Evolutionary conservation across 345 rosid genomes (phyloP), one percentile per base, ranked within the genome.

Genomic region (Sonneratia caseolaris): DNA sequence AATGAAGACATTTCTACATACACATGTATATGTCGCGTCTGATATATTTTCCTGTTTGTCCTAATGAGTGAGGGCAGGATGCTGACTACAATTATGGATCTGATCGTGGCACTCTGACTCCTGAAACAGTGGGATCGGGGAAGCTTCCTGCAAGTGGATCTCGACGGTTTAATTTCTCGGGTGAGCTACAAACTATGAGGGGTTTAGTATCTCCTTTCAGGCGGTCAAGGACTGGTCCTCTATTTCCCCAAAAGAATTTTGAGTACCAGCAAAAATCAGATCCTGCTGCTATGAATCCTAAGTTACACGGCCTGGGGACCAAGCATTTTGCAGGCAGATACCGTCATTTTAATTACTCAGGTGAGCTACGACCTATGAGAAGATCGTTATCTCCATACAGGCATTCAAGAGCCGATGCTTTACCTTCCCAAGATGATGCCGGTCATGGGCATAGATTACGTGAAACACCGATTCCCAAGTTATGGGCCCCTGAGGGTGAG

Each of bases 391-490:
- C 78, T 51, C 79, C 79, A 66, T 72, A 38, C 72, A 71, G 83
- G 81, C 84, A 84, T 24, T 27, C 89, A 36, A 77, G 84, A 59
- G 57, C 73, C 32, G 74, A 68, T 11, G 74, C 74, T 37, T 71
- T 86, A 72, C 83, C 92, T 71, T 89, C 96, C 18, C 87, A 80
- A 57, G 32, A n/a, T 1, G 6, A 57, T 10, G 32, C 9, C 7
- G 35, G 5, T 57, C 32, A 57, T 22, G 35, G 3, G 27, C 24
- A 21, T 3, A 55, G 24, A 55, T 55, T 21, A 55, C 6, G 18
- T 55, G 13, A 57, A 5, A 10, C 64, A 3, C 64, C n/a, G 35
- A 57, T 22, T n/a, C 64, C 64, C 13, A 57, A 57, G 64, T n/a
- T n/a, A 57, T 5, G 64, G 32, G 35, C 12, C 13, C 64, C 12